phyloP scores from a whole-genome alignment of 2,329 filamentous ascomycete species.

The Metarhizium rileyi region DNA sequence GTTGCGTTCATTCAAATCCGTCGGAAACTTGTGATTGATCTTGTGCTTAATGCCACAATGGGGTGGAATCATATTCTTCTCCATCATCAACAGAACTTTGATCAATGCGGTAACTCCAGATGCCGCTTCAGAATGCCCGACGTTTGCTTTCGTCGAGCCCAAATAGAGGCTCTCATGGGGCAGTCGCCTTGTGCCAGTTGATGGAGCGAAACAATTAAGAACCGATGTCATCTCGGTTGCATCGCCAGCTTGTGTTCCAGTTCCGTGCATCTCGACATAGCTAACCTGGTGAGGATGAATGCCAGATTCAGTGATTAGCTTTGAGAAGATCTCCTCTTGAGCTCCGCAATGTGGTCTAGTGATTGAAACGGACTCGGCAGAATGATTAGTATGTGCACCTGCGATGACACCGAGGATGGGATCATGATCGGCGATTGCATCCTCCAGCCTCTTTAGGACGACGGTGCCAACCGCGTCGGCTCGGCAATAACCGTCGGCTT shows the following conservation, averaged over 20 bases:
- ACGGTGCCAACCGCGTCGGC: conserved; percentile 38
- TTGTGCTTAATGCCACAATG: conserved; percentile 55
- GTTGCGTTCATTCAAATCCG: conserved; percentile 42
- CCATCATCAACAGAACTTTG: conserved; percentile 54
- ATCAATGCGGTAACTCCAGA: conserved; percentile 39
- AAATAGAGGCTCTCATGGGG: neutral
- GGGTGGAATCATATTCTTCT: conserved; percentile 46
- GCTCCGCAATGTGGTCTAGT: conserved; percentile 58
- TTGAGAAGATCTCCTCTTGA: conserved; percentile 51
- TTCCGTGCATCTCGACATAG: conserved; percentile 85
- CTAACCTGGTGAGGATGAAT: conserved; percentile 66
- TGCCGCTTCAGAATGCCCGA: conserved; percentile 52
- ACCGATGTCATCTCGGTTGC: conserved; percentile 73
- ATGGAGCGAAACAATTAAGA: conserved; percentile 36
- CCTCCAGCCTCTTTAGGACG: conserved; percentile 39
- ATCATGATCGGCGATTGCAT: conserved; percentile 48
- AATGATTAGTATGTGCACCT: conserved; percentile 60
- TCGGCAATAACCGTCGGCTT: conserved; percentile 49
- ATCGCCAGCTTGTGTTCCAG: conserved; percentile 77
- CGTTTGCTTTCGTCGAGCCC: conserved; percentile 46
- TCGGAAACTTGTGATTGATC: conserved; percentile 48
- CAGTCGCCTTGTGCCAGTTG: conserved; percentile 13
- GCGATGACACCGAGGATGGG: conserved; percentile 54
- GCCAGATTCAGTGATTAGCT: conserved; percentile 56
- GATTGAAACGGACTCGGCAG: conserved; percentile 59